Percentiles rank a stretch among this genome's conserved stretches.
Conservation (phyloP, 768 basidiomycete genomes). For the Cytidiella melzeri region DNA sequence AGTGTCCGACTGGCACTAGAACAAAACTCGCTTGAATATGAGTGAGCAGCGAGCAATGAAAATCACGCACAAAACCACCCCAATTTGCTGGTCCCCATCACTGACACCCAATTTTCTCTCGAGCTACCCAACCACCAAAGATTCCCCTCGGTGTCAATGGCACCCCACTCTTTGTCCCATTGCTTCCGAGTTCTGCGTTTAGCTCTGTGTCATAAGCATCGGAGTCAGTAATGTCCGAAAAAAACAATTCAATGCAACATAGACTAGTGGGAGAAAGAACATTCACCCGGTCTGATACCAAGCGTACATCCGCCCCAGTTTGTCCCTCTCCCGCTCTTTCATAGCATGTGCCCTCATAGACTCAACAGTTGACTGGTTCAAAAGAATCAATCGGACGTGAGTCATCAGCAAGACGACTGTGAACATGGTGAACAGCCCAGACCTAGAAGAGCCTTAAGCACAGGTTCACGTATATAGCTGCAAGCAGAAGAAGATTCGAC, state of each 20-base stretch:
- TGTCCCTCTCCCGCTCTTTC: constrained; percentile 54
- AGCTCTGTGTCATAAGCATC: constrained; percentile 32
- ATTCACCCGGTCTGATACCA: constrained; percentile 54
- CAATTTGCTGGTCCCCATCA: constrained; percentile 66
- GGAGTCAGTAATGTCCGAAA: not conserved
- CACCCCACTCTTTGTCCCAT: constrained; percentile 84
- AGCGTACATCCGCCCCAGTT: constrained; percentile 44
- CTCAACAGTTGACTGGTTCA: constrained; percentile 78
- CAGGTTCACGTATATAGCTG: constrained; percentile 3
- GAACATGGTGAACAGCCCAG: constrained; percentile 71
- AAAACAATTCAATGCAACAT: not conserved
- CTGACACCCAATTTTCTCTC: constrained; percentile 64
- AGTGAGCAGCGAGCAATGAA: not conserved
- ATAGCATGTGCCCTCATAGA: constrained; percentile 51
- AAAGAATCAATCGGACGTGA: constrained; percentile 55
- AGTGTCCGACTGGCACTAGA: constrained; percentile 46
- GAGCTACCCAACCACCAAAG: constrained; percentile 77
- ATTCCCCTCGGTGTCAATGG: constrained; percentile 67
- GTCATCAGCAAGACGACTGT: constrained; percentile 46
- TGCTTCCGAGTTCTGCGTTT: constrained; percentile 37
- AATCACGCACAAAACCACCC: constrained; percentile 75
- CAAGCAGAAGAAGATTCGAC: constrained; percentile 24
- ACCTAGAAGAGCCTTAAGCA: constrained; percentile 31
- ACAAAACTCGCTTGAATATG: not conserved
- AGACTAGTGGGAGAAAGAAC: not conserved